Conservation (phyloP, 2,329 filamentous ascomycete genomes). For the Epichloe sp. region DNA sequence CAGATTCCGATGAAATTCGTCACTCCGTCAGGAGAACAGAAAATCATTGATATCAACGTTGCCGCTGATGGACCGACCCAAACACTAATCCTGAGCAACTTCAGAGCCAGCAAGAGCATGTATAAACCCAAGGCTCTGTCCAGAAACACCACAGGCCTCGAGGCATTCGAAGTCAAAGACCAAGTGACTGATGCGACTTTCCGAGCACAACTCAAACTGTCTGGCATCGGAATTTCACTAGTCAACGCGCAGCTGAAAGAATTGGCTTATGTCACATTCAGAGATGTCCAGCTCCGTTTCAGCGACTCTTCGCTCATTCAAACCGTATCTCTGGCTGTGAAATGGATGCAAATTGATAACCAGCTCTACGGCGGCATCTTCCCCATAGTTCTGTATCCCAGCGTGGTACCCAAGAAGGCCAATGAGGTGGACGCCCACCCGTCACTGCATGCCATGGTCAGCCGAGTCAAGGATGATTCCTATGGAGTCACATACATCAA, state of each 20-base stretch:
- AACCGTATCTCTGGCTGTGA: constrained; percentile 78
- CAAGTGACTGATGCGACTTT: constrained; percentile 80
- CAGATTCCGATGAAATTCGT: constrained; percentile 86
- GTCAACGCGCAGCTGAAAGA: constrained; percentile 89
- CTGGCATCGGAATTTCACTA: constrained; percentile 83
- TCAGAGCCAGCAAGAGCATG: constrained; percentile 81
- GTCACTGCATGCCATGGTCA: constrained; percentile 83
- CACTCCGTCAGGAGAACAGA: constrained; percentile 52
- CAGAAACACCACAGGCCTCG: constrained; percentile 34
- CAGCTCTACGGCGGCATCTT: constrained; percentile 97
- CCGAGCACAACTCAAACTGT: constrained; percentile 75
- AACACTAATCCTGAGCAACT: constrained; percentile 87
- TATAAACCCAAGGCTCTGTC: constrained; percentile 51
- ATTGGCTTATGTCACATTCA: constrained; percentile 82
- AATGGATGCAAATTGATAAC: constrained; percentile 99
- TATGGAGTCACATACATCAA: constrained; percentile 98
- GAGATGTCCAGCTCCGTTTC: constrained; percentile 82
- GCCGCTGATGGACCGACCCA: constrained; percentile 92
- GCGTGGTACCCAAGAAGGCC: constrained; percentile 91
- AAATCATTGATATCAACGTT: constrained; percentile 94
- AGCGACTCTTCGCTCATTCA: constrained; percentile 90
- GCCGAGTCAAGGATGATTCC: constrained; percentile 92
- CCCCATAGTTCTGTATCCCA: constrained; percentile 92
- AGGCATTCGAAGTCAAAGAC: constrained; percentile 81
- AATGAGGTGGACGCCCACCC: constrained; percentile 95